Base-by-base conservation (phyloP, 2,329 filamentous ascomycete species). In the Apiospora marii region DNA sequence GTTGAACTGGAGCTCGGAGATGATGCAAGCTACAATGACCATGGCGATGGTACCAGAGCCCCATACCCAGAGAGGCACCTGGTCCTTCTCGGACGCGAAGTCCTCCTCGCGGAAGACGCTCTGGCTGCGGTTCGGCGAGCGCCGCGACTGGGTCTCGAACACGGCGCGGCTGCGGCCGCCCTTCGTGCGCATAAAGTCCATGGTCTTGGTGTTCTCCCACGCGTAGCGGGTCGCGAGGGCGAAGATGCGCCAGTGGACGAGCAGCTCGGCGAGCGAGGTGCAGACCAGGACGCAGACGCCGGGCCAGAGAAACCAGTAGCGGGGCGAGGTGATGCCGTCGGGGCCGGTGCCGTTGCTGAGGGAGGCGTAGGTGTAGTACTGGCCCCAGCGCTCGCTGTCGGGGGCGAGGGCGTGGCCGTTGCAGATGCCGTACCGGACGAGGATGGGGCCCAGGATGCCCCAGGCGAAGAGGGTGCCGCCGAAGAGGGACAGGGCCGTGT, bases 401-500 rank as follows among this genome's bases (percentile, higher is more conserved):
- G 78, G 75, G 4, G 80, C 77, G 16, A 79, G 58, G 22, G 22
- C 19, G 22, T 30, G 58, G 19, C 58, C 58, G 30, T 37, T 12
- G 84, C 75, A 87, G 82, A 78, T 83, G 73, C 85, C 85, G 74
- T 88, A 85, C 78, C 86, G 83, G 4, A 91, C 87, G 13, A 91
- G 85, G 22, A 84, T 76, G 30, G 89, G 89, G 1, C 88, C 89
- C 72, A 91, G 89, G 73, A 91, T 73, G 69, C 76, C 83, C 88
- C 88, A 90, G 41, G 88, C 88, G 27, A 90, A 79, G 69, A 90
- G 79, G 30, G 85, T 86, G 43, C 89, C 89, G 41, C 77, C 82
- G 70, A 90, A 87, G 82, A 90, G 87, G 53, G 88, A 91, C 74
- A 89, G 81, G 53, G 88, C 86, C 44, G 87, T 85, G 80, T 91